Evolutionary conservation across 129 eudicot species (phyloP), one percentile per base, ranked within the genome.

Genomic region (Silybum marianum): DNA sequence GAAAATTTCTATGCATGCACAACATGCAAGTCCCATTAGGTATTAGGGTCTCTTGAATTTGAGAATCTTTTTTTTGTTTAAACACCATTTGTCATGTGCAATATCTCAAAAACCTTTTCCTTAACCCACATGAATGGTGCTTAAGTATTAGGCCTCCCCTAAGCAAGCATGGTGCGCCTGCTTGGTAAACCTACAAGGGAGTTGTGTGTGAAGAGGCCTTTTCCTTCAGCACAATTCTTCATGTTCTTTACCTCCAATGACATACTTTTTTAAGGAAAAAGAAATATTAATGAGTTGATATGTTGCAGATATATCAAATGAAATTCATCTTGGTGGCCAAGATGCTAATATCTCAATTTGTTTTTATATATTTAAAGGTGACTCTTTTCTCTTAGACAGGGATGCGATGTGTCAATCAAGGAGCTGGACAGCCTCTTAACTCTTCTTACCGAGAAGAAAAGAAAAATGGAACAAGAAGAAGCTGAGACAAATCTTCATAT

Each of bases 391-490:
- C 87, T 83, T 90, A 91, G 91, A 90, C 97, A 96, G 99, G 99
- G 95, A 78, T 96, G 95, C 76, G 95, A 91, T 18, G 92, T 89
- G 48, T 96, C 99, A 22, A 83, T 93, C 36, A 96, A 96, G 95
- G 99, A 96, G 73, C 86, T 96, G 73, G 95, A 93, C 42, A 75
- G 78, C 81, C 87, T 96, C 58, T 42, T 91, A 78, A 73, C 84
- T 81, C 90, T 96, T 62, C 90, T 96, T 69, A 68, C 87, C n/a
- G 99, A 90, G 83, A 96, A 93, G 88, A 96, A 93, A 84, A 90
- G 83, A 60, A 90, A 84, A 84, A 91, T 96, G 94, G 98, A 95
- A 91, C 98, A 90, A 75, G 94, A 90, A 82, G 98, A 95, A 88
- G 97, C 97, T 8, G 98, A 95, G 85, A 83, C 93, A 82, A 92